These are phyloP conservation scores for Xylaria longipes DNA, from an alignment of 495 filamentous ascomycete genomes.

Conservation along the genomic window DNA sequence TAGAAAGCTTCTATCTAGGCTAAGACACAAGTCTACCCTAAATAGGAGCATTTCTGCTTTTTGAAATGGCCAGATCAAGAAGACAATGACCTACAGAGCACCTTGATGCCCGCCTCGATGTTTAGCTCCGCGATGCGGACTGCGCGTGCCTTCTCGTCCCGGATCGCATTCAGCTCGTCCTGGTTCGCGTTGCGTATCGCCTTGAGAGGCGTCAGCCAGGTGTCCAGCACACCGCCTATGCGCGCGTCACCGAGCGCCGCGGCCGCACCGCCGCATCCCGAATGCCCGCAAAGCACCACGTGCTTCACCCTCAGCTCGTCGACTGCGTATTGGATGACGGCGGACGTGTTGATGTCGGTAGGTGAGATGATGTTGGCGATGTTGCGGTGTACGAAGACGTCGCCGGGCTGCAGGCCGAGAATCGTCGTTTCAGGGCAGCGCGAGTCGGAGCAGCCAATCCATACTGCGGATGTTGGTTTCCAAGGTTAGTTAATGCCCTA, in stretches of 20 bases:
- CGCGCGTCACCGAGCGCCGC: constrained; percentile 71
- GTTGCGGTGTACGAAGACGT: constrained; percentile 94
- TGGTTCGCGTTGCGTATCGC: constrained; percentile 62
- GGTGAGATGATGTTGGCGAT: constrained; percentile 87
- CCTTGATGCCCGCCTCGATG: constrained; percentile 68
- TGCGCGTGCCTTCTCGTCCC: constrained; percentile 55
- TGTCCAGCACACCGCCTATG: constrained; percentile 77
- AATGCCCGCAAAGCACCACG: constrained; percentile 86
- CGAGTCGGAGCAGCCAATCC: constrained; percentile 92
- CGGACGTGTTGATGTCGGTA: constrained; percentile 74
- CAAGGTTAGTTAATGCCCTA: constrained; percentile 6
- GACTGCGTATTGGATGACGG: constrained; percentile 88
- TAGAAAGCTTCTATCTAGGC: background rate
- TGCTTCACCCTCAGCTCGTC: constrained; percentile 76
- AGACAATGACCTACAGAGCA: constrained; percentile 45
- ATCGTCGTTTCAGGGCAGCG: constrained; percentile 88
- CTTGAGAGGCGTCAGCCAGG: constrained; percentile 78
- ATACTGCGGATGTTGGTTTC: constrained; percentile 55
- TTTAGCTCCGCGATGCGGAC: constrained; percentile 71
- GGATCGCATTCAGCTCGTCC: constrained; percentile 58
- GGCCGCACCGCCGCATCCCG: constrained; percentile 76
- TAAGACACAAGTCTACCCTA: background rate
- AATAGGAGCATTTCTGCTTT: background rate
- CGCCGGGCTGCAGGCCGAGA: constrained; percentile 79
- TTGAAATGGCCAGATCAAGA: background rate